Evolutionary conservation across 2,329 filamentous ascomycete genomes (phyloP), one percentile per base, ranked within the genome.

Genomic region (Pyricularia sp.): DNA sequence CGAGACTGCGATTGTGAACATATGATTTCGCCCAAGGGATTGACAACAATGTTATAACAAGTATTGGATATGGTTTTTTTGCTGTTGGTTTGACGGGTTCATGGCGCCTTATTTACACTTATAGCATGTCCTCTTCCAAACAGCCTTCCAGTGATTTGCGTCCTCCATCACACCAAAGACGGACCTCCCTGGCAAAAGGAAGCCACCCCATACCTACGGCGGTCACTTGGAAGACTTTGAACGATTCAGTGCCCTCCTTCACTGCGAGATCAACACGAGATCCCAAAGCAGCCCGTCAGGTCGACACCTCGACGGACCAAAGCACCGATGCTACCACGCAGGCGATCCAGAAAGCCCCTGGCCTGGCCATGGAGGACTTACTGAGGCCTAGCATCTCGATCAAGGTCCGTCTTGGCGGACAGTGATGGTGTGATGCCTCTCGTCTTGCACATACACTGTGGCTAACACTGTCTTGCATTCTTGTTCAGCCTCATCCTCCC

Each of bases 401-500:
- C 70, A 83, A 81, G 77, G 83, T 83, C 68, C 26, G 74, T 69
- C 30, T 31, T n/a, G 40, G 10, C 24, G 28, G 30, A 40, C 22
- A 61, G 60, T 60, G 10, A 60, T 30, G 26, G 10, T 40, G 55
- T 40, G 10, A 10, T 65, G 44, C 30, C 30, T 66, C 12, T 53
- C 22, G 5, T 44, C 26, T 40, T 57, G 22, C 35, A 62, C 68
- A 73, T 67, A 62, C 44, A 53, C n/a, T 31, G 40, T 44, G 22
- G n/a, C 62, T 53, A 53, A 44, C 26, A 30, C 22, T 30, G 63
- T 64, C 55, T 55, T 40, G 24, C 40, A n/a, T 53, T 26, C 10
- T 59, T 55, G 3, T 16, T 30, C 65, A 88, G 85, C 80, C 84
- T 55, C 78, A 86, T 70, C 84, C 84, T 10, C 78, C 79, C 13